Base-by-base conservation (phyloP, 352 stramenopile genomes). In the Phytopythium kandeliae region DNA sequence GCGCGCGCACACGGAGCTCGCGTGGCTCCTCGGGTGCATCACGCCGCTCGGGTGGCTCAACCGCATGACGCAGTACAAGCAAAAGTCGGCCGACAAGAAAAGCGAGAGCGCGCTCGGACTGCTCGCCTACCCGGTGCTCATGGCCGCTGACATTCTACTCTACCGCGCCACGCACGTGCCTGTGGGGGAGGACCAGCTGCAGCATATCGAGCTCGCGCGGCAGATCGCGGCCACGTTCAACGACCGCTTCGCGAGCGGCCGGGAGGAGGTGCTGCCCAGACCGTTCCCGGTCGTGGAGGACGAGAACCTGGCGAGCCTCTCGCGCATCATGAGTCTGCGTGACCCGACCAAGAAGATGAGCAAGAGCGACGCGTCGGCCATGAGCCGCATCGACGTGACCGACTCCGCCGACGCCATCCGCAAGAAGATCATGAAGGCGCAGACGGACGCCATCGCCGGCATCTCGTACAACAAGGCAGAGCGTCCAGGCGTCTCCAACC, bases 41-140 rank as follows among this genome's bases (percentile, higher is more conserved):
- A 98, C 96, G 41, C 96, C 97, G 11, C 95, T 99, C 61, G 96
- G 93, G 43, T 98, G 96, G 92, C 72, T 99, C 35, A 90, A 99
- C 62, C 89, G 97, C 54, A 99, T 99, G 97, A 99, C 98, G 54
- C 97, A 99, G 78, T 99, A 97, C 78, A 99, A 99, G 73, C 95
- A 99, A 55, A 99, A 99, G 72, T 69, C 87, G 17, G 83, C 89
- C 44, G 51, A 55, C 15, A 58, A 97, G 89, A 74, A 74, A 40
- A 76, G 59, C 48, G 74, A 87, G 52, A 80, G 65, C 41, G 90
- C 86, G 7, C 64, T 97, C 22, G 96, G 96, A n/a, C 70, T 99
- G 28, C 87, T 99, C 54, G 89, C 93, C 19, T 99, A 99, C 66
- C 97, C 97, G 0, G 87, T 98, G 37, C 85, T 99, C 31, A 99